A percentile compares a stretch with the other conserved stretches of the same genome.
Conservation (phyloP, 2,329 filamentous ascomycete species). For the Remersonia thermophila region DNA sequence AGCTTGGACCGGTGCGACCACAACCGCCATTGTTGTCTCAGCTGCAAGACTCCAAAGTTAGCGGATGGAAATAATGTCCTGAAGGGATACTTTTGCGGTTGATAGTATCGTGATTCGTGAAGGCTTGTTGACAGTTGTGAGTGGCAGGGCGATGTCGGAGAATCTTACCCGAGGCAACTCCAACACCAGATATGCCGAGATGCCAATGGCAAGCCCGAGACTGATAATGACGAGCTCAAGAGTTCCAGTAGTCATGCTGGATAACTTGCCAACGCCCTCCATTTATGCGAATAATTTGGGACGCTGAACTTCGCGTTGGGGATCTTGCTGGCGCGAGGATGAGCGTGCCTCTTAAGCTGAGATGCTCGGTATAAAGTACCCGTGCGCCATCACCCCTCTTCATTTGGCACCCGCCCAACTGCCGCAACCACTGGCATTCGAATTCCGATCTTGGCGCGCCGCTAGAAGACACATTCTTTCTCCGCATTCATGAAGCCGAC, state of each 20-base stretch:
- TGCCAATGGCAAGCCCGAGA: neutral
- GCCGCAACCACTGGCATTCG: neutral
- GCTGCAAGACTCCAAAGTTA: conserved; percentile 14
- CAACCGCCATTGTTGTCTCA: conserved; percentile 28
- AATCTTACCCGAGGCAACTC: neutral
- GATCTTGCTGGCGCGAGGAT: too few species aligned
- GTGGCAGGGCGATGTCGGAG: neutral
- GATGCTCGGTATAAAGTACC: too few species aligned
- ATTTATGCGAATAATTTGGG: too few species aligned
- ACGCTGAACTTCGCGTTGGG: too few species aligned
- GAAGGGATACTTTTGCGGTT: too few species aligned
- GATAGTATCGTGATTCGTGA: too few species aligned
- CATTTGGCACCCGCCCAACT: neutral
- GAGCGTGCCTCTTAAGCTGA: too few species aligned
- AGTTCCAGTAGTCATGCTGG: too few species aligned
- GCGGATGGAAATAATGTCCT: neutral
- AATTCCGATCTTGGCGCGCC: neutral
- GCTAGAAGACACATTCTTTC: neutral
- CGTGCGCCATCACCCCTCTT: too few species aligned
- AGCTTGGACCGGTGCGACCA: conserved; percentile 26
- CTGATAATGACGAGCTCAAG: neutral
- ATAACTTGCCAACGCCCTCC: too few species aligned
- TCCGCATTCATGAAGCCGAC: too few species aligned
- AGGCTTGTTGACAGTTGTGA: neutral
- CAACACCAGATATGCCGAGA: neutral